These are phyloP conservation scores for Calonectria honghensis DNA, from an alignment of 2,329 filamentous ascomycete genomes.

Conservation along the genomic window DNA sequence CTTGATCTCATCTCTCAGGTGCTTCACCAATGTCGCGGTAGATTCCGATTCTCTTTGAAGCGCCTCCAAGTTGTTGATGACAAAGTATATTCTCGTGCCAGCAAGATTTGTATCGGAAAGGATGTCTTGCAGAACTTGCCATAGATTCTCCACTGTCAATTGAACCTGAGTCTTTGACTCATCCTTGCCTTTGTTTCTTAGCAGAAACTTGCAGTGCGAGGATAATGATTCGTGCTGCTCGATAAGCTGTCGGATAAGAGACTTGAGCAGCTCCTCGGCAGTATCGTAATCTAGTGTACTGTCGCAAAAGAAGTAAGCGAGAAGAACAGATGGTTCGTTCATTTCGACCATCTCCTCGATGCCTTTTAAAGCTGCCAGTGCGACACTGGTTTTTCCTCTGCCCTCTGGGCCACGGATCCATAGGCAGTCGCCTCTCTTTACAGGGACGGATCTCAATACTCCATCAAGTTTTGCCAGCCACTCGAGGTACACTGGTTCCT, in stretches of 20 bases:
- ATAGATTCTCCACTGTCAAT: conserved; percentile 53
- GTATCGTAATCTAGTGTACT: conserved; percentile 60
- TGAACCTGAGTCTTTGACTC: conserved; percentile 34
- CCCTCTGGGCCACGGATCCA: conserved; percentile 65
- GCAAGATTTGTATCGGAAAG: conserved; percentile 57
- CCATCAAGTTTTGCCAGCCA: conserved; percentile 57
- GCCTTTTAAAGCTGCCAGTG: conserved; percentile 61
- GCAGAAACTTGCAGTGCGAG: conserved; percentile 59
- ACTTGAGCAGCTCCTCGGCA: conserved; percentile 64
- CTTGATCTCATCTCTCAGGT: conserved; percentile 35
- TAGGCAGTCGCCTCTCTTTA: conserved; percentile 57
- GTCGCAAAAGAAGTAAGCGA: conserved; percentile 67
- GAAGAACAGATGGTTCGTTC: conserved; percentile 49
- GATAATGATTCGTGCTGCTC: conserved; percentile 58
- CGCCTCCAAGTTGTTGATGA: conserved; percentile 64
- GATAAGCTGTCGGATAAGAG: conserved; percentile 63
- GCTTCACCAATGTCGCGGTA: conserved; percentile 35
- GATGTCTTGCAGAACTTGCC: conserved; percentile 66
- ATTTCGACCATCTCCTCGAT: conserved; percentile 57
- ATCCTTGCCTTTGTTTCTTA: conserved; percentile 50
- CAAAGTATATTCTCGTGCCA: conserved; percentile 59
- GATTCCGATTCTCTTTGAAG: conserved; percentile 58
- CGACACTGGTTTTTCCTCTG: conserved; percentile 64
- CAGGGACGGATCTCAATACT: background rate
- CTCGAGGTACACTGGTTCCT: conserved; percentile 59